phyloP scores from a whole-genome alignment of 176 grass and related monocot species.

The Triticum urartu region DNA sequence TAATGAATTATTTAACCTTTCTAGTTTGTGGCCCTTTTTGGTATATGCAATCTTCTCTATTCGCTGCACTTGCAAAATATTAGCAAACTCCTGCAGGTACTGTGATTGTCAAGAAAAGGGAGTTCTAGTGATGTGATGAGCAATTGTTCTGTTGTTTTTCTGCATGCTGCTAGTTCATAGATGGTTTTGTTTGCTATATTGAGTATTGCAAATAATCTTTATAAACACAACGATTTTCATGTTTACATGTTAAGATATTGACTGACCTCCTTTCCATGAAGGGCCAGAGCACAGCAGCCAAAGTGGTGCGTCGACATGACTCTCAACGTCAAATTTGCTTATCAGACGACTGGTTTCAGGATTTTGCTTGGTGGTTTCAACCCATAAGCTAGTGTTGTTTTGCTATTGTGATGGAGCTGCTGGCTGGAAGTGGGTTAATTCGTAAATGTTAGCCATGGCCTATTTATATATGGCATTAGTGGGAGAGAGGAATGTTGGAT shows the following conservation, averaged over 20 bases:
- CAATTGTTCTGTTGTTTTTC: not conserved
- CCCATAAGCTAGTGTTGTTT: no score
- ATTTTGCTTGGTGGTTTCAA: not conserved
- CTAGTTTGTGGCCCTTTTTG: no score
- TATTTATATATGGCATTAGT: no score
- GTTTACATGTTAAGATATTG: not conserved
- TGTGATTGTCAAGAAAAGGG: no score
- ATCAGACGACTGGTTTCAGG: not conserved
- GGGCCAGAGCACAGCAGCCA: not conserved
- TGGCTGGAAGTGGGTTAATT: no score
- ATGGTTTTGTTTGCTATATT: not conserved
- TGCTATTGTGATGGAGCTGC: no score
- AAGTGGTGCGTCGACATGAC: not conserved
- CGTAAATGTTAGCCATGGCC: no score
- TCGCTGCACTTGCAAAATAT: not conserved
- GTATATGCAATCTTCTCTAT: not conserved
- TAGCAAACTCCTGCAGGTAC: no score
- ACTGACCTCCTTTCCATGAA: not conserved
- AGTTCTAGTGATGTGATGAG: not conserved
- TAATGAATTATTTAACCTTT: no score
- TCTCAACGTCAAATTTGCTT: not conserved
- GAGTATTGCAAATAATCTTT: not conserved
- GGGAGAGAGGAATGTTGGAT: no score
- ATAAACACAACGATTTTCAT: not conserved
- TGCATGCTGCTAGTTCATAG: not conserved